These are phyloP conservation scores for Amaranthus palmeri DNA, from an alignment of 148 eudicot species.

Conservation along the genomic window DNA sequence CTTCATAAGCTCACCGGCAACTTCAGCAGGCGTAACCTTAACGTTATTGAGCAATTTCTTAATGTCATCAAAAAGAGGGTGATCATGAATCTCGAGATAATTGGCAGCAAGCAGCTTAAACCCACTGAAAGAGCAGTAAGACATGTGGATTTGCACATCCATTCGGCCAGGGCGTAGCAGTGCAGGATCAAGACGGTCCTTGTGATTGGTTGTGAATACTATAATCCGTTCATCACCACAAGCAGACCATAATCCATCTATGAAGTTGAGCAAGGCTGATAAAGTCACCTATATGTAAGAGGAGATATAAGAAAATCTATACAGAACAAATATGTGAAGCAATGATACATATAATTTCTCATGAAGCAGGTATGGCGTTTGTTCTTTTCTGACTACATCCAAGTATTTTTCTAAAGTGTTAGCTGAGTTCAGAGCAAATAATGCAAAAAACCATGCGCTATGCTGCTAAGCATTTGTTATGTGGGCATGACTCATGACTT, in stretches of 20 bases:
- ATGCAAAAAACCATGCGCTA: background rate
- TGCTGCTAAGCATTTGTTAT: background rate
- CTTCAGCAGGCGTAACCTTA: conserved; percentile 36
- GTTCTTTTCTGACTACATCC: background rate
- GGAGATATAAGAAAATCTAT: background rate
- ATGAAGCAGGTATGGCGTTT: too few species aligned
- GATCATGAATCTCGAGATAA: conserved; percentile 42
- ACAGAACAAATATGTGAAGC: background rate
- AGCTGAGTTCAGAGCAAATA: background rate
- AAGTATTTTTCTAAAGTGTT: background rate
- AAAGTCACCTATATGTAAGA: conserved; percentile 39
- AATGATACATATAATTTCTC: too few species aligned
- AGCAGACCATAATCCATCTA: conserved; percentile 73
- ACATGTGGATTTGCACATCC: conserved; percentile 79
- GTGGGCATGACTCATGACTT: too few species aligned
- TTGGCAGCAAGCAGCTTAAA: conserved; percentile 52
- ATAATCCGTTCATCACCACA: conserved; percentile 75
- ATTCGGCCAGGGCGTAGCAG: conserved; percentile 68
- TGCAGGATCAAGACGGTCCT: conserved; percentile 63
- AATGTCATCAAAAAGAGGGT: conserved; percentile 30
- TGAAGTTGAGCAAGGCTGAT: conserved; percentile 63
- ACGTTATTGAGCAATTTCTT: conserved; percentile 17
- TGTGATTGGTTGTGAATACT: conserved; percentile 72
- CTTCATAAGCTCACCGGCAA: conserved; percentile 41
- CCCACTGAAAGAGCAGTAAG: conserved; percentile 53